phyloP scores from a whole-genome alignment of 306 rosid genomes.

The Quercus robur region DNA sequence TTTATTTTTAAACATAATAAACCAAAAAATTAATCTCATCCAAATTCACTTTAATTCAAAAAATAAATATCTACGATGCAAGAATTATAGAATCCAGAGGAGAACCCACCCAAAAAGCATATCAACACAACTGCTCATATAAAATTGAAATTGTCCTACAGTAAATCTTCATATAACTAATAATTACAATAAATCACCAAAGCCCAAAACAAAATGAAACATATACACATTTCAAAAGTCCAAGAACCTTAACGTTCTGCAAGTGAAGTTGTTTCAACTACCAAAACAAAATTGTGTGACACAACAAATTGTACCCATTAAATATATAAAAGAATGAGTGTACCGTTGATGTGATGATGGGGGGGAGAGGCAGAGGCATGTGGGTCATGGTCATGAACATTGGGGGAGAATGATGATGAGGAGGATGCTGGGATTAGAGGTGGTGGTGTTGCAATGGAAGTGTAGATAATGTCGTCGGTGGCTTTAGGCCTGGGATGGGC shows the following conservation, averaged over 20 bases:
- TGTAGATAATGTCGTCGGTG: slow-evolving; percentile 41
- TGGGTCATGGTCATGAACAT: background rate
- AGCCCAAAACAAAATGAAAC: background rate
- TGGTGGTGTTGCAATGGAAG: slow-evolving; percentile 25
- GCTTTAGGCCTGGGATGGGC: slow-evolving; percentile 69
- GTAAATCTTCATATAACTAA: too few relatives aligned
- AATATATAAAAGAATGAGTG: background rate
- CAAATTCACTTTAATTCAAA: too few relatives aligned
- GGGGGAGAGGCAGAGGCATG: background rate
- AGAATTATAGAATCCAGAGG: too few relatives aligned
- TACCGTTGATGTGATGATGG: background rate
- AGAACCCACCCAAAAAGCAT: too few relatives aligned
- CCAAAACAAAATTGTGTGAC: background rate
- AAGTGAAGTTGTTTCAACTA: background rate
- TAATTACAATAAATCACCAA: too few relatives aligned
- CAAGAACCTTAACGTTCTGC: background rate
- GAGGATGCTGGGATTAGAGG: background rate
- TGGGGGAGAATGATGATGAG: too few relatives aligned
- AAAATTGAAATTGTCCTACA: too few relatives aligned
- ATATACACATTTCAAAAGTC: background rate
- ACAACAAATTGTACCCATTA: background rate
- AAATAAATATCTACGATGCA: too few relatives aligned
- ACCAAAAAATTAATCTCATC: too few relatives aligned
- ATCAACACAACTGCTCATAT: too few relatives aligned
- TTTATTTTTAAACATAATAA: too few relatives aligned